Percentiles rank a stretch among this genome's conserved stretches.
These are phyloP conservation scores for Taphrina deformans DNA, from an alignment of 1,139 yeast genomes.

Conservation along the genomic window DNA sequence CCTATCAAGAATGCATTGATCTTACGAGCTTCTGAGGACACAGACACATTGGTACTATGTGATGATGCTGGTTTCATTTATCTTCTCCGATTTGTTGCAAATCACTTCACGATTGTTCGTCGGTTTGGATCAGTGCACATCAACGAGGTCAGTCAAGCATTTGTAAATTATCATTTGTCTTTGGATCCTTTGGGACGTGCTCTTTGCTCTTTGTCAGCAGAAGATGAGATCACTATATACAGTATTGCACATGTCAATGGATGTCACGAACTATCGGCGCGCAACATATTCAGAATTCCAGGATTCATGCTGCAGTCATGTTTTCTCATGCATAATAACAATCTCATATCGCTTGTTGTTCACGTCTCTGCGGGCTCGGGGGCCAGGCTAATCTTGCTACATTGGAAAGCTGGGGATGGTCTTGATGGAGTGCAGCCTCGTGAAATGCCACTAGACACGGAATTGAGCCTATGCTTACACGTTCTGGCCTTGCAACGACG, in stretches of 20 bases:
- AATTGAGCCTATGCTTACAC: not conserved
- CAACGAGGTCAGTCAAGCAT: not conserved
- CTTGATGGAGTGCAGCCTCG: not conserved
- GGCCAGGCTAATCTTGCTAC: not conserved
- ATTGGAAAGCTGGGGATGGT: not conserved
- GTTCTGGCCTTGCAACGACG: not conserved
- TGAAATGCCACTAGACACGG: not conserved
- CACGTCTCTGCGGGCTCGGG: not conserved
- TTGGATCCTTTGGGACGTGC: conserved; percentile 3
- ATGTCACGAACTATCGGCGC: not conserved
- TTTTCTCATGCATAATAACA: not conserved
- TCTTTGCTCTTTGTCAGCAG: not conserved
- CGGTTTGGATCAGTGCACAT: not conserved
- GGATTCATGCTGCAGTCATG: not conserved
- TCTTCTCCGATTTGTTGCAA: not conserved
- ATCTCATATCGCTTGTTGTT: not conserved
- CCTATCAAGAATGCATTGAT: conserved; percentile 1
- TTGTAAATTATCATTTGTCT: not conserved
- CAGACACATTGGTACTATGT: not conserved
- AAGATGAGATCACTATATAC: conserved; percentile 7
- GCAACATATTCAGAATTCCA: not conserved
- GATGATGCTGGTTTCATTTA: not conserved
- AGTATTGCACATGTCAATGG: not conserved
- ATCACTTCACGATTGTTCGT: not conserved
- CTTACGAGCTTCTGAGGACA: not conserved